phyloP scores from a whole-genome alignment of 1,284 basidiomycete genomes.

The Stygiomarasmius scandens region DNA sequence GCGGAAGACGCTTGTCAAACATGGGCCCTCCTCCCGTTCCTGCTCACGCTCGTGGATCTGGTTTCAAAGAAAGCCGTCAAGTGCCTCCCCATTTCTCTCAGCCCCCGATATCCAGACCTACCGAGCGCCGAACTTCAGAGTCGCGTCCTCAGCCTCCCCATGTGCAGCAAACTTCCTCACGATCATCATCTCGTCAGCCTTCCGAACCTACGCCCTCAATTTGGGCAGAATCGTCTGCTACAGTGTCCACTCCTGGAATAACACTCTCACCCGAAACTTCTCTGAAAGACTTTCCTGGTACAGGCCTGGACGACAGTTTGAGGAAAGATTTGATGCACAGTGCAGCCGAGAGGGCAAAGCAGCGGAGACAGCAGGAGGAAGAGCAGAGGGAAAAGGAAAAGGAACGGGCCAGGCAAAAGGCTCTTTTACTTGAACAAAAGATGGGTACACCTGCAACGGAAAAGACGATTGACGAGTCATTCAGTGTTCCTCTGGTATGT shows the following conservation, averaged over 20 bases:
- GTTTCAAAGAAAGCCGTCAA: slow-evolving; percentile 40
- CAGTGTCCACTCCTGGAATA: slow-evolving; percentile 31
- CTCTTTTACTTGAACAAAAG: slow-evolving; percentile 80
- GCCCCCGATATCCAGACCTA: slow-evolving; percentile 27
- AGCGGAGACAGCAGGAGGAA: slow-evolving; percentile 83
- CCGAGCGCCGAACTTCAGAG: slow-evolving; percentile 41
- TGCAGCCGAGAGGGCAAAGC: slow-evolving; percentile 85
- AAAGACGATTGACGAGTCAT: slow-evolving; percentile 23
- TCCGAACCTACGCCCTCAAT: slow-evolving; percentile 46
- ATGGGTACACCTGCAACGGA: slow-evolving; percentile 51
- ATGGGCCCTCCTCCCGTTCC: slow-evolving; percentile 56
- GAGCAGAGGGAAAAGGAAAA: slow-evolving; percentile 81
- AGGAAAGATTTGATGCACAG: slow-evolving; percentile 87
- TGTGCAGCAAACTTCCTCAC: slow-evolving; percentile 27
- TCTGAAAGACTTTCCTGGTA: slow-evolving; percentile 35
- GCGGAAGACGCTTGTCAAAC: slow-evolving; percentile 40
- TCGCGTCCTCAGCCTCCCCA: slow-evolving; percentile 31
- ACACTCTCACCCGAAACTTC: slow-evolving; percentile 31
- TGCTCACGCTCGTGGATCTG: slow-evolving; percentile 32
- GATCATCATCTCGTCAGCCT: slow-evolving; percentile 34
- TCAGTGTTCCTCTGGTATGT: neutral
- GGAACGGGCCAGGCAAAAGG: slow-evolving; percentile 85
- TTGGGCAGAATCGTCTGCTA: slow-evolving; percentile 14
- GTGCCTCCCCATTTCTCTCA: slow-evolving; percentile 50
- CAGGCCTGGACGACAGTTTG: slow-evolving; percentile 74